Conservation (phyloP, 805 yeast species). For the Schwanniomyces pseudopolymorphus region DNA sequence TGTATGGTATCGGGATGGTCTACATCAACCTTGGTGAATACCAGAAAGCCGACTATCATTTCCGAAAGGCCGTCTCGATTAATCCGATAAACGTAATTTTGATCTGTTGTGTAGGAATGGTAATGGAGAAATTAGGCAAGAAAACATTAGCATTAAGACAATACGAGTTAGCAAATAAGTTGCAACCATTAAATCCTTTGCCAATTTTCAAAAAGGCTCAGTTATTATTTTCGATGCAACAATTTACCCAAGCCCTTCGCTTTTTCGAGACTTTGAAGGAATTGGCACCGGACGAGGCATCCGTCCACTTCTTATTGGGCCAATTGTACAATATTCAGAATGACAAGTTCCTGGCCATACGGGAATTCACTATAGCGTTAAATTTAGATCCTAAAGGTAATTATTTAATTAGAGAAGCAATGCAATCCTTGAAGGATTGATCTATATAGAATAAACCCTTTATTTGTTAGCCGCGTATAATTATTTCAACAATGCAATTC, state of each 20-base stretch:
- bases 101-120: conserved; percentile 93
- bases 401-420: conserved; percentile 79
- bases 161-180: conserved; percentile 76
- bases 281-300: conserved; percentile 91
- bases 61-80: conserved; percentile 81
- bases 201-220: conserved; percentile 90
- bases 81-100: conserved; percentile 89
- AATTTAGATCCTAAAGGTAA: conserved; percentile 91
- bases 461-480: not conserved
- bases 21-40: conserved; percentile 82
- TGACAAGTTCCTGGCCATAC: conserved; percentile 74
- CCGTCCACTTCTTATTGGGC: conserved; percentile 87
- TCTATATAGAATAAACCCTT: not conserved
- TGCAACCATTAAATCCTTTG: conserved; percentile 83
- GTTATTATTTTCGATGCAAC: conserved; percentile 66
- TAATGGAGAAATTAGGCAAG: conserved; percentile 72
- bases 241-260: conserved; percentile 67
- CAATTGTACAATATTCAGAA: conserved; percentile 77
- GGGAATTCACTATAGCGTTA: conserved; percentile 83
- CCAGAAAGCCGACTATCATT: conserved; percentile 80
- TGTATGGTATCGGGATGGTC: conserved; percentile 95
- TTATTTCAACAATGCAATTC: not conserved
- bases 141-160: conserved; percentile 73
- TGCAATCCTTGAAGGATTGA: conserved; percentile 51
- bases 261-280: conserved; percentile 72